phyloP scores from a whole-genome alignment of 2,329 filamentous ascomycete species.

The Talaromyces sp. region DNA sequence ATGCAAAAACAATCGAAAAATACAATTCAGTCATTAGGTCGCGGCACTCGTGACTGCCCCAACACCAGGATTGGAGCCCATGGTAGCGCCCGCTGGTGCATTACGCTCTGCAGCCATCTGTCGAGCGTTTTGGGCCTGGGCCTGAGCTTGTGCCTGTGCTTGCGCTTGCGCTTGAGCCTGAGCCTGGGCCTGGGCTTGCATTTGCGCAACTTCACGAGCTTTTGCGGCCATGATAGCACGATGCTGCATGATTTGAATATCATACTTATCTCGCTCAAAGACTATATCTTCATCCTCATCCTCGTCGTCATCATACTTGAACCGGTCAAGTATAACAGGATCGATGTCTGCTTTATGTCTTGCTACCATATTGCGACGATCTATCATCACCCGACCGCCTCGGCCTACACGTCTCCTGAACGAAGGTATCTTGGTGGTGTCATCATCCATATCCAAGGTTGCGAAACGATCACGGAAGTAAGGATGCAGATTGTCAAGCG shows the following conservation, averaged over 20 bases:
- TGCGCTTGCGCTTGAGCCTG: constrained; percentile 37
- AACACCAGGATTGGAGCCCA: constrained; percentile 29
- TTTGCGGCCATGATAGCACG: constrained; percentile 47
- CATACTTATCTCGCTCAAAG: constrained; percentile 69
- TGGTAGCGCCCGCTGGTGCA: constrained; percentile 24
- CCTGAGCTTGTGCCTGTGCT: constrained; percentile 16
- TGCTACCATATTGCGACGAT: constrained; percentile 65
- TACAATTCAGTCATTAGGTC: constrained; percentile 22
- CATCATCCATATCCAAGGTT: constrained; percentile 41
- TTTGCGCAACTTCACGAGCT: constrained; percentile 38
- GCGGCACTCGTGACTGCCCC: constrained; percentile 26
- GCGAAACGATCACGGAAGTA: constrained; percentile 35
- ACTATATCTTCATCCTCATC: constrained; percentile 70
- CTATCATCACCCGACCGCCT: constrained; percentile 79
- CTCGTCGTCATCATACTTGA: constrained; percentile 83
- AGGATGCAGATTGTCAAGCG: constrained; percentile 31
- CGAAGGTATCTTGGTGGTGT: constrained; percentile 51
- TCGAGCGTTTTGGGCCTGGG: constrained; percentile 27
- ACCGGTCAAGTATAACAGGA: constrained; percentile 59
- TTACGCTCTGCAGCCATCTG: constrained; percentile 34
- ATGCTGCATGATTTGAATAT: constrained; percentile 53
- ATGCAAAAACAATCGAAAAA: constrained; percentile 16
- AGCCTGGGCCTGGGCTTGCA: constrained; percentile 40
- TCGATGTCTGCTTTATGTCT: constrained; percentile 45
- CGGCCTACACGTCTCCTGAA: constrained; percentile 82